phyloP scores from a whole-genome alignment of 2,329 filamentous ascomycete genomes.

The Cladorrhinum sp. region DNA sequence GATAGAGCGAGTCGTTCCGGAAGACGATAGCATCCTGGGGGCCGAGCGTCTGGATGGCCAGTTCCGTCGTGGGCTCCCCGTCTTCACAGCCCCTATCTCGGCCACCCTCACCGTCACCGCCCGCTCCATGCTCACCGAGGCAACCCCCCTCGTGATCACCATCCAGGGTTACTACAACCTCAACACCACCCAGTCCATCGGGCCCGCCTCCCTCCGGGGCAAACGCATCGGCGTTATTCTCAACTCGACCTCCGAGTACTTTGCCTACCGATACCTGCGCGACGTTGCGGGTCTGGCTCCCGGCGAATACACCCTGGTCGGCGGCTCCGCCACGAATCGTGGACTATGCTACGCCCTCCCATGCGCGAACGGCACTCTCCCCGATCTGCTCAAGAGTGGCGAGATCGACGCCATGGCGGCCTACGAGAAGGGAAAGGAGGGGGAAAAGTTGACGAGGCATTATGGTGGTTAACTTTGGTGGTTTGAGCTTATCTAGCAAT shows the following conservation, averaged over 20 bases:
- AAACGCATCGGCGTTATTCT: constrained; percentile 9
- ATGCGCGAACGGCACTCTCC: constrained; percentile 7
- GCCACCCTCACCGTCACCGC: neutral
- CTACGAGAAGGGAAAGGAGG: no score
- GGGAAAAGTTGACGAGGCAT: no score
- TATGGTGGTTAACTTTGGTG: no score
- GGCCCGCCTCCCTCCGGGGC: neutral
- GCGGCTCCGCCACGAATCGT: neutral
- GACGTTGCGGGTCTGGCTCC: neutral
- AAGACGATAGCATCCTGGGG: neutral
- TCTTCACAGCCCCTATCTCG: neutral
- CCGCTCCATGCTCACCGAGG: constrained; percentile 4
- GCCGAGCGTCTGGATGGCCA: neutral
- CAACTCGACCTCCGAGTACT: constrained; percentile 8
- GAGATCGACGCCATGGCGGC: constrained; percentile 7
- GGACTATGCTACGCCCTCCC: constrained; percentile 4
- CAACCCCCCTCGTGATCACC: constrained; percentile 8
- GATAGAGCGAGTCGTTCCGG: neutral
- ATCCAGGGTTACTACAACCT: constrained; percentile 9
- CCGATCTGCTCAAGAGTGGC: constrained; percentile 1
- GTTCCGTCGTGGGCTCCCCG: neutral
- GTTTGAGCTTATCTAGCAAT: no score
- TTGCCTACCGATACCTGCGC: constrained; percentile 7
- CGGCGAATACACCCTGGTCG: constrained; percentile 3
- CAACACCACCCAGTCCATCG: neutral